Evolutionary conservation across 352 stramenopile species (phyloP).

Genomic region (Phytophthora constricta): DNA sequence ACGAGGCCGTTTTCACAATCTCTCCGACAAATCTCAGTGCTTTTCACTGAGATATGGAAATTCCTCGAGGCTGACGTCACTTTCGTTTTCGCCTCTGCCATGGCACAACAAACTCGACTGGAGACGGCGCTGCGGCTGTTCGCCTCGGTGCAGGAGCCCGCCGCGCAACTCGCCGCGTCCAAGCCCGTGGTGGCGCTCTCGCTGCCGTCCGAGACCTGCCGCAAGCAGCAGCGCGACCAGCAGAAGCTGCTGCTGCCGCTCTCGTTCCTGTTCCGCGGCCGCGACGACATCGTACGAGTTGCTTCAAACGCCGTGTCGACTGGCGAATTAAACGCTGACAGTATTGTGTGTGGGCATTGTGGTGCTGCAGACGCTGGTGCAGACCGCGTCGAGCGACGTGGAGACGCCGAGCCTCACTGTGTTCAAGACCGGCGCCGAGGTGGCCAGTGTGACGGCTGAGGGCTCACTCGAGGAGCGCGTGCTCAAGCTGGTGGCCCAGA

Average conservation of each 20-base stretch:
- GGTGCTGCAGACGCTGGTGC: conserved; percentile 45
- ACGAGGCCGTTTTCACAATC: no score
- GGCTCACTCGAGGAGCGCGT: conserved; percentile 59
- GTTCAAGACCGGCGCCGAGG: conserved; percentile 54
- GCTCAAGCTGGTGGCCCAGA: conserved; percentile 50
- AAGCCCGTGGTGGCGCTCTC: conserved; percentile 35
- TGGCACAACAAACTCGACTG: conserved; percentile 23
- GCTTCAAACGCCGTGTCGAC: neutral
- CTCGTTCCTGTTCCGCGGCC: conserved; percentile 66
- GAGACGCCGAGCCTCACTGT: conserved; percentile 48
- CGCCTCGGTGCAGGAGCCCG: conserved; percentile 5
- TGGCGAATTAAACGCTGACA: neutral
- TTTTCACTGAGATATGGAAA: no score
- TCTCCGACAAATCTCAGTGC: no score
- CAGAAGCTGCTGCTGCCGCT: conserved; percentile 57
- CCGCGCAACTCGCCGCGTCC: conserved; percentile 2
- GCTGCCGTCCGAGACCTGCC: conserved; percentile 21
- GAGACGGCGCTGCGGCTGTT: conserved; percentile 35
- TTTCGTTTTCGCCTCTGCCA: conserved; percentile 15
- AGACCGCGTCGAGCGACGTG: conserved; percentile 40
- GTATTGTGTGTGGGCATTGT: conserved; percentile 3
- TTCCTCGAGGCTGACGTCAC: conserved; percentile 24
- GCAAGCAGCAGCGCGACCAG: conserved; percentile 41
- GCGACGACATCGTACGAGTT: conserved; percentile 64
- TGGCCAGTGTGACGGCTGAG: conserved; percentile 44